Evolutionary conservation across 1,284 basidiomycete species (phyloP).

Genomic region (Boletellus deceptivus): DNA sequence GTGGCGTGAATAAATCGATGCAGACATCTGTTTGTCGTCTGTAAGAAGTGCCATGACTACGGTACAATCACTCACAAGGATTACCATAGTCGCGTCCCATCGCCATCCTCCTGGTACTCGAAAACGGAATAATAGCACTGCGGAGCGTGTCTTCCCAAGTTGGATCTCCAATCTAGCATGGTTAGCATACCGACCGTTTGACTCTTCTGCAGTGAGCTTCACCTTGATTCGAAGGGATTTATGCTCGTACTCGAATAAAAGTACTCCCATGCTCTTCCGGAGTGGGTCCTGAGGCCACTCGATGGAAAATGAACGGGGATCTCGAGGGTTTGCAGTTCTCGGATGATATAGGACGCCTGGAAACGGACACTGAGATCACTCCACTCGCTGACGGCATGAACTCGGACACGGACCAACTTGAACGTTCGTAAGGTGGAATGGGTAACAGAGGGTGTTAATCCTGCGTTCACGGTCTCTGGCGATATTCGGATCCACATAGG

Average conservation of each 20-base stretch:
- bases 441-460: slow-evolving; percentile 42
- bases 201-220: slow-evolving; percentile 12
- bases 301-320: slow-evolving; percentile 51
- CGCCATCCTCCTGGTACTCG: slow-evolving; percentile 57
- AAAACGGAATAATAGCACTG: slow-evolving; percentile 53
- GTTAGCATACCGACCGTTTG: not conserved
- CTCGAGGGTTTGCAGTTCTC: slow-evolving; percentile 31
- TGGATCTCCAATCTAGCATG: slow-evolving; percentile 51
- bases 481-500: slow-evolving; percentile 58
- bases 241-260: slow-evolving; percentile 63
- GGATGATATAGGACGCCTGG: slow-evolving; percentile 22
- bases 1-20: slow-evolving; percentile 61
- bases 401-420: slow-evolving; percentile 55
- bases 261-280: slow-evolving; percentile 45
- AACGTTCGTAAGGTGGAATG: slow-evolving; percentile 54
- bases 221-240: slow-evolving; percentile 50
- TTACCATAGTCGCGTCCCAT: slow-evolving; percentile 52
- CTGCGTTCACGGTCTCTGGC: slow-evolving; percentile 53
- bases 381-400: not conserved
- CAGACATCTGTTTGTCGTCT: slow-evolving; percentile 48
- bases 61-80: slow-evolving; percentile 34
- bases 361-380: not conserved
- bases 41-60: slow-evolving; percentile 7
- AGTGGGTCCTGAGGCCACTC: slow-evolving; percentile 56
- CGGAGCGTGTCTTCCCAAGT: slow-evolving; percentile 49